phyloP scores from a whole-genome alignment of 805 yeast species.

The Candida maesae region DNA sequence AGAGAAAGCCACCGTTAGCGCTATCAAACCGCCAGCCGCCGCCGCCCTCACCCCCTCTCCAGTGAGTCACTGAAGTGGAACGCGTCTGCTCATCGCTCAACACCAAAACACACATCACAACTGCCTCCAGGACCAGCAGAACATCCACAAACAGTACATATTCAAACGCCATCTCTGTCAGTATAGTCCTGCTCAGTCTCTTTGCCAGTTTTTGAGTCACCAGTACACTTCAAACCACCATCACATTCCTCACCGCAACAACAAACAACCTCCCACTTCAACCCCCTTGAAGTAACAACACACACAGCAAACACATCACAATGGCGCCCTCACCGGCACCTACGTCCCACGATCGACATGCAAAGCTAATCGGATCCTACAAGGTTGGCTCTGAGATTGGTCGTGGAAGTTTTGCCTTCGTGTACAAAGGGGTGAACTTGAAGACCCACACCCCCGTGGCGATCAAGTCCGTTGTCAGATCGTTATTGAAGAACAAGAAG shows the following conservation, averaged over 20 bases:
- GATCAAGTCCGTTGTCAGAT: conserved; percentile 79
- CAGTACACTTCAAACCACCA: neutral
- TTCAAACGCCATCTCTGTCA: no score
- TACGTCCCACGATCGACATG: conserved; percentile 8
- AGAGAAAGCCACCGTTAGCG: no score
- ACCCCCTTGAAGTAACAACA: neutral
- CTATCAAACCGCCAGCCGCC: no score
- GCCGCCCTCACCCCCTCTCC: no score
- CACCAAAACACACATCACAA: neutral
- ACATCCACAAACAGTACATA: no score
- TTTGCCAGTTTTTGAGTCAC: no score
- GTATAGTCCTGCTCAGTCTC: no score
- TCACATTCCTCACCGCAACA: neutral
- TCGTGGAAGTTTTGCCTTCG: conserved; percentile 93
- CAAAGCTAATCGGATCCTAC: conserved; percentile 24
- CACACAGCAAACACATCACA: conserved; percentile 1
- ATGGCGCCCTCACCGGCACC: conserved; percentile 10
- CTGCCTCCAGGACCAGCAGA: no score
- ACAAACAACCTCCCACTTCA: neutral
- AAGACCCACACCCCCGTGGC: conserved; percentile 66
- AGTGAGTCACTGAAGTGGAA: neutral
- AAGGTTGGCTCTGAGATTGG: conserved; percentile 64
- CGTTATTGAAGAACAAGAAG: conserved; percentile 80
- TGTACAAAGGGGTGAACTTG: conserved; percentile 73
- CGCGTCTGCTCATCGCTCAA: neutral